phyloP scores from a whole-genome alignment of 441 rosid genomes.

The Populus hybrid region DNA sequence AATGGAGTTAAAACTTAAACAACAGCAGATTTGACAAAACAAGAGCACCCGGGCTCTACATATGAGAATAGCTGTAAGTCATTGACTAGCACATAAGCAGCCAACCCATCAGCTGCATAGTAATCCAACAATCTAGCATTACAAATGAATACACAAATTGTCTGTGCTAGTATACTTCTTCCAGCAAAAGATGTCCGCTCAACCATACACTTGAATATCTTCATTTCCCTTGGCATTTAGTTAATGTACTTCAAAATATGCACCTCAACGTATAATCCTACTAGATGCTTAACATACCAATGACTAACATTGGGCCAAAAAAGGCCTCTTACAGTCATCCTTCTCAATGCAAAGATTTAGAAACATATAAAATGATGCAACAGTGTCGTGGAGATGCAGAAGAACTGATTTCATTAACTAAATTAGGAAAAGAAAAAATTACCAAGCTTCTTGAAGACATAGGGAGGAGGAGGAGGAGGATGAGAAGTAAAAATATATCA shows the following conservation, averaged over 20 bases:
- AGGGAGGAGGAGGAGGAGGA: not conserved
- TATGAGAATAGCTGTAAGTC: not conserved
- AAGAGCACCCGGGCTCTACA: not conserved
- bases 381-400: not conserved
- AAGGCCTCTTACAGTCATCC: not conserved
- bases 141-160: not conserved
- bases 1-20: not conserved
- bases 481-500: not conserved
- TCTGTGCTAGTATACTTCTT: not conserved
- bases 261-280: not conserved
- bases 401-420: not conserved
- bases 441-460: not conserved
- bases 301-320: not conserved
- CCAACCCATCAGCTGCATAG: not conserved
- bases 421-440: not conserved
- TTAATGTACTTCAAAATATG: not conserved
- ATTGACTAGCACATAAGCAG: not conserved
- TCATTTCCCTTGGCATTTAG: slow-evolving; percentile 1
- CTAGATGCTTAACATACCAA: not conserved
- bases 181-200: not conserved
- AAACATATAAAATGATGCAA: not conserved
- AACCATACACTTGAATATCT: not conserved
- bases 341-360: not conserved
- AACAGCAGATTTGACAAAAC: not conserved
- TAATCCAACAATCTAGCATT: not conserved